Percentiles rank a stretch among this genome's conserved stretches.
These are phyloP conservation scores for Flaveria linearis DNA, from an alignment of 129 eudicot species.

Conservation along the genomic window DNA sequence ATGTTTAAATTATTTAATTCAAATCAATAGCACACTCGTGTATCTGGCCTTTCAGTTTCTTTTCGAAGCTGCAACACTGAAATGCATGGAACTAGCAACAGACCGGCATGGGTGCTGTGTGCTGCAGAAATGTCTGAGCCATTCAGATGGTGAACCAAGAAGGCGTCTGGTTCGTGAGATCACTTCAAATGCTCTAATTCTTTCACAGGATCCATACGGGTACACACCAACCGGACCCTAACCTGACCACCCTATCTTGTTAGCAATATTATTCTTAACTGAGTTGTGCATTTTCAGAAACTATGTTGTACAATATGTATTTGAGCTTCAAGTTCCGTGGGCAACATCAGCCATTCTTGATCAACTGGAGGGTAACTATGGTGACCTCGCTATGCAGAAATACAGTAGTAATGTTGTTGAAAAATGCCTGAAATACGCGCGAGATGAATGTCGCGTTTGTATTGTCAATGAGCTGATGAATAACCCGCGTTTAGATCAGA, in stretches of 20 bases:
- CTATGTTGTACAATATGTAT: constrained; percentile 57
- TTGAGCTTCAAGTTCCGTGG: constrained; percentile 55
- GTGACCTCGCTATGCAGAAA: constrained; percentile 57
- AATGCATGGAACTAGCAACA: constrained; percentile 69
- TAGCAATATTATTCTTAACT: neutral
- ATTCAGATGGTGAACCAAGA: constrained; percentile 52
- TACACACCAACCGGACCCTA: constrained; percentile 17
- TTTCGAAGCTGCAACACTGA: constrained; percentile 51
- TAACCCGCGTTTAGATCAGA: constrained; percentile 53
- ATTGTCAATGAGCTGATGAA: constrained; percentile 47
- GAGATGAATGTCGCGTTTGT: constrained; percentile 47
- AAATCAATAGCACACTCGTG: neutral
- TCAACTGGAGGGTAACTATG: constrained; percentile 56
- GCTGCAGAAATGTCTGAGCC: constrained; percentile 60
- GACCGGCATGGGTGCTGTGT: constrained; percentile 78
- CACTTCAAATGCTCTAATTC: constrained; percentile 53
- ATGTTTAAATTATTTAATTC: neutral
- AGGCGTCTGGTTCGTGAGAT: constrained; percentile 52
- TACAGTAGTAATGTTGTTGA: constrained; percentile 65
- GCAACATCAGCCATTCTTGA: constrained; percentile 50
- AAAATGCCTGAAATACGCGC: constrained; percentile 53
- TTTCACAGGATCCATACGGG: constrained; percentile 81
- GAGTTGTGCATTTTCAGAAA: constrained; percentile 42
- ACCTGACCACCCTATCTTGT: neutral
- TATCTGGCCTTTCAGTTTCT: constrained; percentile 44